Conservation (phyloP, 139 green algal genomes). For the Trebouxia sp. region DNA sequence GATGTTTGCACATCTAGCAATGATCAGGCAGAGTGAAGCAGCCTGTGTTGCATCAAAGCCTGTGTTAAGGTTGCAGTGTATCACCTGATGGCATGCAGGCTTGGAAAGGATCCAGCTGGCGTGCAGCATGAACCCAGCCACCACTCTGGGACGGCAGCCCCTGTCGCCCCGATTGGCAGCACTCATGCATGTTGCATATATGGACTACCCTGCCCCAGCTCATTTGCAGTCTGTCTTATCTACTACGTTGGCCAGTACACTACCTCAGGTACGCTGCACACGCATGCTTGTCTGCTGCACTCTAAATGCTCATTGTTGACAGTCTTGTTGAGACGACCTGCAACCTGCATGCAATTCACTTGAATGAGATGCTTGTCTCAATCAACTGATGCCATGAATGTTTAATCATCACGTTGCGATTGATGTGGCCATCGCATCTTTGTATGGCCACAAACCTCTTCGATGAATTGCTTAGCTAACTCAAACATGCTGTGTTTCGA, state of each 20-base stretch:
- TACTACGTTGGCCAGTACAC: constrained; percentile 34
- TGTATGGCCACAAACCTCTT: neutral
- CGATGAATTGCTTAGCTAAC: no score
- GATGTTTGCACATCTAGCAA: neutral
- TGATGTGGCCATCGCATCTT: no score
- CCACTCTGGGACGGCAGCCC: constrained; percentile 58
- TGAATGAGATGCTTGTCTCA: neutral
- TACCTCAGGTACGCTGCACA: no score
- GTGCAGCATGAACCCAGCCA: constrained; percentile 66
- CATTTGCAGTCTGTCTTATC: constrained; percentile 61
- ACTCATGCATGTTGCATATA: constrained; percentile 52
- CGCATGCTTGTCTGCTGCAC: no score
- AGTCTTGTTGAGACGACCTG: no score
- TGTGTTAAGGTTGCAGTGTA: neutral
- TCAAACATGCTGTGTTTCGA: no score
- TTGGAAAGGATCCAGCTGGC: constrained; percentile 61
- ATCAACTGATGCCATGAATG: no score
- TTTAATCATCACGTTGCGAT: no score
- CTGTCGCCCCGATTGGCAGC: constrained; percentile 71
- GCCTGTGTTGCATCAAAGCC: neutral
- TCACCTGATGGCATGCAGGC: neutral
- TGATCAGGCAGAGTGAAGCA: neutral
- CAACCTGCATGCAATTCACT: no score
- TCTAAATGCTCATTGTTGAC: no score
- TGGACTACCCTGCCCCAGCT: constrained; percentile 49